Evolutionary conservation across 352 stramenopile genomes (phyloP), one percentile per base, ranked within the genome.

Genomic region (Plasmopara muralis): DNA sequence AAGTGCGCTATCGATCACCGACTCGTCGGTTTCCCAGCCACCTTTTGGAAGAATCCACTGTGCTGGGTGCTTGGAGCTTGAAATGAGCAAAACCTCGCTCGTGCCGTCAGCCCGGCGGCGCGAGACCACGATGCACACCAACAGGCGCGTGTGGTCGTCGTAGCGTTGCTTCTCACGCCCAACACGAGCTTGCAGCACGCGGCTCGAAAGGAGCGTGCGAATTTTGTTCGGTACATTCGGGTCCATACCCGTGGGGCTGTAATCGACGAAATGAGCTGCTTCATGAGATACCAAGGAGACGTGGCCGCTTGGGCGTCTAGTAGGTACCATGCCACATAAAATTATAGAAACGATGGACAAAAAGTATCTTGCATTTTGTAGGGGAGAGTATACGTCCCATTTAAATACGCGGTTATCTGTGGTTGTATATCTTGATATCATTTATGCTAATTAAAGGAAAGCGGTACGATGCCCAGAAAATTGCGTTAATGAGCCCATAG

Each of bases 1-100:
- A 39, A 89, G 64, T 5, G 91, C 95, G 54, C 87, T 93, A 52
- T 98, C 83, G 50, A 88, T 70, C n/a, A 85, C 67, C 0, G 78
- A 87, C 63, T 98, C 95, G 56, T 98, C 95, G 16, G 44, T 76
- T 64, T 98, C 95, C 95, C 95, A 98, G 1, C 94, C 95, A 38
- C 95, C 95, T 62, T 98, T 98, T n/a, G 95, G 95, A 7, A 98
- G 60, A 43, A 98, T 97, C 93, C 93, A 98, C 53, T 95, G 84
- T 31, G 74, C 63, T 25, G 55, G 46, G 42, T 83, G 66, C 60
- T 97, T 97, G 57, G 87, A 85, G 57, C 80, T 95, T 29, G 89
- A 95, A 56, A 95, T 95, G 40, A 98, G 59, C 50, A 98, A 52
- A 40, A 83, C 60, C 16, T 65, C 54, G 8, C 46, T 13, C 8